Conservation (phyloP, 1,284 basidiomycete genomes). For the Ceratobasidium sp. region DNA sequence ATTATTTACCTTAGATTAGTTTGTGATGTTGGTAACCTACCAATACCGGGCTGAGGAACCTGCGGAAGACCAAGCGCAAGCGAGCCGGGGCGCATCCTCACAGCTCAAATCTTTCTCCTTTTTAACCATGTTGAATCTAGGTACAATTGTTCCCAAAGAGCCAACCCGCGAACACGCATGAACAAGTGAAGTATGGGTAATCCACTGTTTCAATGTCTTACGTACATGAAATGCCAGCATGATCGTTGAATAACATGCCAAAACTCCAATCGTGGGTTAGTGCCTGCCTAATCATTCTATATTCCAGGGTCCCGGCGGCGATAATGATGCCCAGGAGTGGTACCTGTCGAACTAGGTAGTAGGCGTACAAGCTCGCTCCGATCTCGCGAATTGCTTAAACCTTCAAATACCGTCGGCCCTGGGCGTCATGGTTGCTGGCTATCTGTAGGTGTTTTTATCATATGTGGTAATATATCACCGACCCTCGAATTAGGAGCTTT, state of each 20-base stretch:
- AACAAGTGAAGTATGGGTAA: not conserved
- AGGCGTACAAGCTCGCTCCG: not conserved
- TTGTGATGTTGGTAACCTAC: conserved; percentile 92
- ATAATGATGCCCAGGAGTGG: not conserved
- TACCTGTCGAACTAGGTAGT: not conserved
- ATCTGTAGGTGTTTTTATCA: not conserved
- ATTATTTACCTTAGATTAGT: conserved; percentile 65
- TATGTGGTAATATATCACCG: not conserved
- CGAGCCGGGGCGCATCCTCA: conserved; percentile 57
- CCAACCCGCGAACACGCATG: not conserved
- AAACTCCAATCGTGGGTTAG: not conserved
- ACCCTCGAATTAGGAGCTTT: not conserved
- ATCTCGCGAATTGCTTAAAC: not conserved
- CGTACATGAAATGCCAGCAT: not conserved
- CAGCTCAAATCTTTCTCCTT: conserved; percentile 90
- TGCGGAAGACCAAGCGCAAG: conserved; percentile 66
- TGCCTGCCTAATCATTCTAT: not conserved
- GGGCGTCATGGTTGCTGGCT: not conserved
- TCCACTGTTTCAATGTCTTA: not conserved
- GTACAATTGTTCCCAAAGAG: conserved; percentile 63
- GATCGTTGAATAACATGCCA: not conserved
- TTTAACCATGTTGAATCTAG: conserved; percentile 84
- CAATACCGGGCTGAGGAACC: conserved; percentile 92
- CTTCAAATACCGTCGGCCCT: not conserved
- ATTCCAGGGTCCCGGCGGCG: not conserved